Percentiles rank a stretch among this genome's conserved stretches.
Evolutionary conservation across 1,284 basidiomycete genomes (phyloP).

Genomic region (Thecaphora thlaspeos): DNA sequence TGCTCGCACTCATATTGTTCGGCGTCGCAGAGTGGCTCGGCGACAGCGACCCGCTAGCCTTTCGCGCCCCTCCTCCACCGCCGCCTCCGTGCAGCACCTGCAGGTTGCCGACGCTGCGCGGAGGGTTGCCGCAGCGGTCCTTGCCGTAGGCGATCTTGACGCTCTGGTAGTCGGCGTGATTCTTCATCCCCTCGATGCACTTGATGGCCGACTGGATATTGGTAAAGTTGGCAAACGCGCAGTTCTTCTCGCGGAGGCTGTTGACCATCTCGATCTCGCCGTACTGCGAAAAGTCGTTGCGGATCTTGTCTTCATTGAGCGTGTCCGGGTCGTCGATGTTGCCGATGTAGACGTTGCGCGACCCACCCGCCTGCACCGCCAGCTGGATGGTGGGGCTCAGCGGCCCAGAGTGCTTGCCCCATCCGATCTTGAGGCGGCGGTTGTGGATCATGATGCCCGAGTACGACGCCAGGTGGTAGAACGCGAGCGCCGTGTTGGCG

Average conservation of each 20-base stretch:
- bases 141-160: conserved; percentile 55
- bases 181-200: conserved; percentile 57
- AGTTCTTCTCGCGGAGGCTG: conserved; percentile 53
- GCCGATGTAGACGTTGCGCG: conserved; percentile 56
- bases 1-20: too few relatives aligned
- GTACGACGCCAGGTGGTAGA: conserved; percentile 53
- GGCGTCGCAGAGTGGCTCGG: conserved; percentile 13
- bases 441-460: conserved; percentile 56
- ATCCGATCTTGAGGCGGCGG: conserved; percentile 54
- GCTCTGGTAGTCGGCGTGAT: conserved; percentile 50
- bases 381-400: conserved; percentile 54
- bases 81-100: conserved; percentile 6
- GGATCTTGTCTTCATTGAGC: conserved; percentile 52
- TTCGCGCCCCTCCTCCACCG: conserved; percentile 8
- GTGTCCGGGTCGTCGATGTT: conserved; percentile 53
- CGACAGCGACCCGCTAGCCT: conserved; percentile 25
- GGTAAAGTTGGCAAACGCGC: conserved; percentile 57
- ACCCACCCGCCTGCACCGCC: conserved; percentile 56
- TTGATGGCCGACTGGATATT: conserved; percentile 58
- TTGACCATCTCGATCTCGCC: conserved; percentile 57
- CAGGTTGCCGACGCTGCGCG: conserved; percentile 32
- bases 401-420: conserved; percentile 56
- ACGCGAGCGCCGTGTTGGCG: conserved; percentile 52
- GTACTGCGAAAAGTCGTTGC: conserved; percentile 51
- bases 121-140: conserved; percentile 54